Evolutionary conservation across 78 protist species (phyloP).

Genomic region (Dictyostelium firmibasis): DNA sequence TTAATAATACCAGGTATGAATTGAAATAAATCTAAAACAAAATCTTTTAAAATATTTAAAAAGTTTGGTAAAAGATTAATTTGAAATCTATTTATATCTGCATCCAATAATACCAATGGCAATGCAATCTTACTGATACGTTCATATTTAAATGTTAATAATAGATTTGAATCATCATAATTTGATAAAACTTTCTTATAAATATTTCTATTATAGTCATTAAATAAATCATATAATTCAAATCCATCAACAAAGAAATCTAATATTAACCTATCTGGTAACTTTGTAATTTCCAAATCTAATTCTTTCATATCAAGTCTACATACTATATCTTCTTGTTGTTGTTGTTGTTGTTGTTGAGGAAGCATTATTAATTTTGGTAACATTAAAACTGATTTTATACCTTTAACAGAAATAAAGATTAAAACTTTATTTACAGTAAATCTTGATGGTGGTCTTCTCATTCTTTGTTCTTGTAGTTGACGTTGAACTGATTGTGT

Average conservation of each 20-base stretch:
- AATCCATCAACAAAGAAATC: slow-evolving; percentile 44
- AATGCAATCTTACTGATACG: not conserved
- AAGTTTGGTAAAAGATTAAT: not conserved
- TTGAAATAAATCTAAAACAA: slow-evolving; percentile 26
- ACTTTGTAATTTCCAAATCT: not conserved
- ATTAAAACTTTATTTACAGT: not conserved
- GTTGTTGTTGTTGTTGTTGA: not conserved
- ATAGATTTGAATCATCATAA: not conserved
- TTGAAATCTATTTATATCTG: not conserved
- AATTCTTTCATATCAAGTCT: slow-evolving; percentile 32
- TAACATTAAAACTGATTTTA: not conserved
- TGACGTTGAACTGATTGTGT: not conserved
- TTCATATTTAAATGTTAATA: slow-evolving; percentile 22
- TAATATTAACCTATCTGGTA: not conserved
- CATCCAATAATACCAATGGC: not conserved
- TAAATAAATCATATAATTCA: not conserved
- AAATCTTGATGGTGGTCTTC: not conserved
- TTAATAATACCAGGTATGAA: slow-evolving; percentile 33
- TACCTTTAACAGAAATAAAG: not conserved
- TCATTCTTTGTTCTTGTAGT: not conserved
- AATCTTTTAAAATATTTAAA: not conserved
- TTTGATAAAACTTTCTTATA: slow-evolving; percentile 13
- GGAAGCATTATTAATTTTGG: not conserved
- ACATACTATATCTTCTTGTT: not conserved
- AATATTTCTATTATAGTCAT: not conserved